Evolutionary conservation across 2,329 filamentous ascomycete species (phyloP).

Genomic region (Aschersonia sp.): DNA sequence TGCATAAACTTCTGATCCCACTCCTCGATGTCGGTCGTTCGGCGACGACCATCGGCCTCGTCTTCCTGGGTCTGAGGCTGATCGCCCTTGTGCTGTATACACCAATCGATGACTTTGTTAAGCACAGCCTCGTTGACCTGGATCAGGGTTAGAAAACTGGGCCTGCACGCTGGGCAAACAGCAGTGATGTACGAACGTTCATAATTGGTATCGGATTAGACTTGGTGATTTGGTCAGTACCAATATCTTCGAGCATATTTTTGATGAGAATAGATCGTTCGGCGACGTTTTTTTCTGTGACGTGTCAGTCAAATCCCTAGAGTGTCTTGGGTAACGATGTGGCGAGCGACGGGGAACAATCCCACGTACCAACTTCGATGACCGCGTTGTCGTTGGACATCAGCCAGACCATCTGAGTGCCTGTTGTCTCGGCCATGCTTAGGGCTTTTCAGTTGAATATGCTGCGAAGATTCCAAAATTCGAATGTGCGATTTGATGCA

Average conservation of each 20-base stretch:
- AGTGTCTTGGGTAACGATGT: neutral
- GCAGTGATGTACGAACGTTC: conserved; percentile 38
- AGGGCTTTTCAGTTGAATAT: too few relatives aligned
- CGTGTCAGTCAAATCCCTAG: neutral
- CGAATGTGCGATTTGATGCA: too few relatives aligned
- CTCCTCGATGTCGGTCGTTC: conserved; percentile 97
- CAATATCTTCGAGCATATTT: conserved; percentile 94
- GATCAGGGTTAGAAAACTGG: neutral
- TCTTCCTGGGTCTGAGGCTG: conserved; percentile 72
- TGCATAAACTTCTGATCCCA: conserved; percentile 99
- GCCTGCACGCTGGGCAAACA: neutral
- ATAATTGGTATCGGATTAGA: conserved; percentile 72
- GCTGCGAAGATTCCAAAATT: too few relatives aligned
- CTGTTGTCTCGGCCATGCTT: conserved; percentile 19
- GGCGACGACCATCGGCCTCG: conserved; percentile 87
- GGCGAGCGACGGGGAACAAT: neutral
- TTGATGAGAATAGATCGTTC: conserved; percentile 93
- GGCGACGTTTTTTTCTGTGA: conserved; percentile 62
- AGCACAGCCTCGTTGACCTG: conserved; percentile 87
- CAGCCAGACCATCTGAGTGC: conserved; percentile 28
- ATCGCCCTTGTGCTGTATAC: conserved; percentile 85
- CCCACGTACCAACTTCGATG: conserved; percentile 31
- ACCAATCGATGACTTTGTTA: conserved; percentile 97
- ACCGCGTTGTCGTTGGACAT: conserved; percentile 34
- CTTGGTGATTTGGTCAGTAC: conserved; percentile 39